A percentile compares a stretch with the other conserved stretches of the same genome.
phyloP scores from a whole-genome alignment of 2,329 filamentous ascomycete genomes.

The Tympanopsis confertula region DNA sequence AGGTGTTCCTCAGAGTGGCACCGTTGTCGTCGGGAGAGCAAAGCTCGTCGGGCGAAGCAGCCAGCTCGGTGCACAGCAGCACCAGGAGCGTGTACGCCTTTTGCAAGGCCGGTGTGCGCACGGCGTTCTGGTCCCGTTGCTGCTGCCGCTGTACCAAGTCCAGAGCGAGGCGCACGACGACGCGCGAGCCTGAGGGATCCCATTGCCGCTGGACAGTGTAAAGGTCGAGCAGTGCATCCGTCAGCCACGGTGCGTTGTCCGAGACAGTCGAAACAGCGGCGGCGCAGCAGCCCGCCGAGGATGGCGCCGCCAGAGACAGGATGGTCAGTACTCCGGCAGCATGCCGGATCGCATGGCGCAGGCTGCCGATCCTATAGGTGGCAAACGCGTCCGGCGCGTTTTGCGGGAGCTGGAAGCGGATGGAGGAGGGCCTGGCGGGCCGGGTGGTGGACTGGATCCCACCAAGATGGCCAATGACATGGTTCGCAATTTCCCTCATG shows the following conservation, averaged over 20 bases:
- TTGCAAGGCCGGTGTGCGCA: slow-evolving; percentile 11
- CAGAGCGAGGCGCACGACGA: slow-evolving; percentile 23
- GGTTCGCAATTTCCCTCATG: slow-evolving; percentile 31
- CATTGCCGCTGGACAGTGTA: slow-evolving; percentile 25
- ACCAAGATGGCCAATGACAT: slow-evolving; percentile 20
- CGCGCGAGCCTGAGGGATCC: slow-evolving; percentile 17
- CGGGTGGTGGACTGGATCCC: slow-evolving; percentile 16
- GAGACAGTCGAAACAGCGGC: slow-evolving; percentile 18
- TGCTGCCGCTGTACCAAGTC: slow-evolving; percentile 13
- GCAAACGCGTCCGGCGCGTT: slow-evolving; percentile 14
- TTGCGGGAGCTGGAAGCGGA: slow-evolving; percentile 9
- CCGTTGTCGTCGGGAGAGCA: slow-evolving; percentile 13
- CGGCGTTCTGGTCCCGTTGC: background rate
- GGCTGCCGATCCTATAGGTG: slow-evolving; percentile 25
- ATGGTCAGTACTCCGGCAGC: slow-evolving; percentile 29
- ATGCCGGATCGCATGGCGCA: slow-evolving; percentile 33
- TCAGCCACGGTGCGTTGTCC: slow-evolving; percentile 32
- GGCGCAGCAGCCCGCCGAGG: slow-evolving; percentile 18
- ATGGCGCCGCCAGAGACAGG: slow-evolving; percentile 25
- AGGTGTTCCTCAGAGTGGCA: slow-evolving; percentile 16
- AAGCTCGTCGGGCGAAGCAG: slow-evolving; percentile 17
- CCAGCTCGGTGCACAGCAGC: slow-evolving; percentile 28
- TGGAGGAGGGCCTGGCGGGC: slow-evolving; percentile 25
- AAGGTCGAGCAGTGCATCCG: slow-evolving; percentile 33
- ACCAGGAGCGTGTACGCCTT: slow-evolving; percentile 26